phyloP scores from a whole-genome alignment of 2,329 filamentous ascomycete genomes.

The Fusarium irregulare region DNA sequence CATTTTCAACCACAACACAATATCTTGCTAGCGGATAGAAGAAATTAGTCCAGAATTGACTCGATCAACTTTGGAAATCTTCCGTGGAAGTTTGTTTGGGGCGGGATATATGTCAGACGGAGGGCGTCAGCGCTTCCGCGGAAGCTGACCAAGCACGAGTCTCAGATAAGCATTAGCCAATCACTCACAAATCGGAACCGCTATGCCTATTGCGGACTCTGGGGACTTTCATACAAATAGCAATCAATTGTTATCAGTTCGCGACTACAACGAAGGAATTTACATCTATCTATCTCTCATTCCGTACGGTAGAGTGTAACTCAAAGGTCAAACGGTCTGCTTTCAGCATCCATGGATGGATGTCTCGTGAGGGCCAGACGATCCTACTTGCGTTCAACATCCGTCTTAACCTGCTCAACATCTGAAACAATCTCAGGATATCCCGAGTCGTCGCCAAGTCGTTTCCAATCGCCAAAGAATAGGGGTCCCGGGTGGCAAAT shows the following conservation, averaged over 20 bases:
- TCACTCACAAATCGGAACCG: rapidly evolving
- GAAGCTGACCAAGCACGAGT: conserved; percentile 15
- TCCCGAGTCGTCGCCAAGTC: background rate
- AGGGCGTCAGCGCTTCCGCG: conserved; percentile 7
- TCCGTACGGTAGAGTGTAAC: too few species aligned
- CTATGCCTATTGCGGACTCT: background rate
- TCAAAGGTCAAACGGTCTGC: background rate
- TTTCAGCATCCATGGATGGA: background rate
- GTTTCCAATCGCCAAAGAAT: conserved; percentile 1
- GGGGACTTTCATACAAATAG: background rate
- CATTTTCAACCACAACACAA: background rate
- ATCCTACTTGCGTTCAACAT: background rate
- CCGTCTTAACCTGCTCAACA: background rate
- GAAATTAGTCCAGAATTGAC: rapidly evolving
- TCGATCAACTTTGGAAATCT: too few species aligned
- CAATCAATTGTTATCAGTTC: background rate
- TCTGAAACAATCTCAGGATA: background rate
- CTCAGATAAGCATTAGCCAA: background rate
- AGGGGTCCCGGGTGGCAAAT: conserved; percentile 24
- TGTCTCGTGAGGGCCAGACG: background rate
- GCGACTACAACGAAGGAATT: background rate
- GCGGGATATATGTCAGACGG: background rate
- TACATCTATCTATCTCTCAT: background rate
- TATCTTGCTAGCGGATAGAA: rapidly evolving
- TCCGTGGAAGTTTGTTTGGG: background rate